Evolutionary conservation across 2,329 filamentous ascomycete species (phyloP), one percentile per base, ranked within the genome.

Genomic region (Emmonsia crescens): DNA sequence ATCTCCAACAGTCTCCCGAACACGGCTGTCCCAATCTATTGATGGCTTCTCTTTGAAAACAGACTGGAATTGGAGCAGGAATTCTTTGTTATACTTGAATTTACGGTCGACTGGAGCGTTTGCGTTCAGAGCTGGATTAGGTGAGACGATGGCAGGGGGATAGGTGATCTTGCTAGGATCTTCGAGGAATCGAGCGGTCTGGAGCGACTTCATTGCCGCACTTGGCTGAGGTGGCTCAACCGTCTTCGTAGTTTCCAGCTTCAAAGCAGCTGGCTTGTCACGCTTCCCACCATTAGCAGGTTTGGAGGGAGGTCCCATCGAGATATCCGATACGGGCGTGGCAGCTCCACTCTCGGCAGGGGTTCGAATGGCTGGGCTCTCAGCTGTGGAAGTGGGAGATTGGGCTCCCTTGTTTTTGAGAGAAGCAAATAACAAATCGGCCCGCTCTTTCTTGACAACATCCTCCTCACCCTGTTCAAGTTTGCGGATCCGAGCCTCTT

Each of bases 1-100:
- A 66, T 96, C 92, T 62, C 93, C 93, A 67, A 99, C 75, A 79
- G 88, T 82, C 77, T 89, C 87, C 83, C 93, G 82, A 64, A 99
- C 86, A 71, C 94, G 92, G 66, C 87, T 82, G 72, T 95, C 89
- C 85, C 96, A 99, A 72, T 97, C 93, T 51, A 92, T 76, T 0
- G 91, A 96, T 16, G 94, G 94, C 78, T 96, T 95, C 80, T 99
- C 94, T 65, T 91, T 95, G 78, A 96, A 99, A 24, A 96, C 91
- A 69, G 85, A 85, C 78, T 96, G 90, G 82, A 99, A 99, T 73
- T 99, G 94, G 36, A 99, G 82, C 77, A 99, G 80, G 81, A 99
- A 99, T 69, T 88, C 87, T 70, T 92, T 89, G 77, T 97, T 91
- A 76, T 99, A 99, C 75, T 95, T 92, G 80, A 95, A 96, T 78